Conservation (phyloP, 768 basidiomycete species). For the Mrakia gelida region DNA sequence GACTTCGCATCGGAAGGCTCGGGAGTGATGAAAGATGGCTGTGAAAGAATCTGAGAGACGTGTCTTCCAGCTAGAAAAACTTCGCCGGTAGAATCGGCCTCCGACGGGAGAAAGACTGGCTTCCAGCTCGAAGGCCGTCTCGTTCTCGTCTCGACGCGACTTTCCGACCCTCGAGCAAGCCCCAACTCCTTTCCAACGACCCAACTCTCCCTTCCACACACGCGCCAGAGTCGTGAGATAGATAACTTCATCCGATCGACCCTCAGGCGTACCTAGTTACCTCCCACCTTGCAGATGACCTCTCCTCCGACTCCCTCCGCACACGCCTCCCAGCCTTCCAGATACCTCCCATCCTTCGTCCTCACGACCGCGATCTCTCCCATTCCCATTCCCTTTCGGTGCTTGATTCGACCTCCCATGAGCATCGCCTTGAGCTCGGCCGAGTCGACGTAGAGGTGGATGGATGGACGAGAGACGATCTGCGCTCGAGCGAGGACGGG, state of each 20-base stretch:
- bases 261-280: not conserved
- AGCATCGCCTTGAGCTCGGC: constrained; percentile 73
- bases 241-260: not conserved
- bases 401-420: constrained; percentile 73
- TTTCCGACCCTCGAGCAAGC: too few relatives aligned
- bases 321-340: constrained; percentile 90
- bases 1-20: not conserved
- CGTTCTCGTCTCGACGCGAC: too few relatives aligned
- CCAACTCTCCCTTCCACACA: not conserved
- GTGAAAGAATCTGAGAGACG: too few relatives aligned
- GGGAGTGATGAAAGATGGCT: too few relatives aligned
- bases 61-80: too few relatives aligned
- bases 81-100: too few relatives aligned
- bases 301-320: constrained; percentile 73
- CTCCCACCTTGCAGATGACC: constrained; percentile 51
- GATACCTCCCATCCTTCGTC: constrained; percentile 58
- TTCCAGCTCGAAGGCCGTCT: too few relatives aligned
- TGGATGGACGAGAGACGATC: constrained; percentile 77
- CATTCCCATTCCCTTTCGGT: constrained; percentile 76
- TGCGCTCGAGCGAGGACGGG: constrained; percentile 76
- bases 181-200: too few relatives aligned
- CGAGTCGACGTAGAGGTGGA: constrained; percentile 67
- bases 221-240: not conserved
- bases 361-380: constrained; percentile 87
- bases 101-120: too few relatives aligned